These are phyloP conservation scores for Ogataea pignaliae DNA, from an alignment of 805 yeast genomes.

Conservation along the genomic window DNA sequence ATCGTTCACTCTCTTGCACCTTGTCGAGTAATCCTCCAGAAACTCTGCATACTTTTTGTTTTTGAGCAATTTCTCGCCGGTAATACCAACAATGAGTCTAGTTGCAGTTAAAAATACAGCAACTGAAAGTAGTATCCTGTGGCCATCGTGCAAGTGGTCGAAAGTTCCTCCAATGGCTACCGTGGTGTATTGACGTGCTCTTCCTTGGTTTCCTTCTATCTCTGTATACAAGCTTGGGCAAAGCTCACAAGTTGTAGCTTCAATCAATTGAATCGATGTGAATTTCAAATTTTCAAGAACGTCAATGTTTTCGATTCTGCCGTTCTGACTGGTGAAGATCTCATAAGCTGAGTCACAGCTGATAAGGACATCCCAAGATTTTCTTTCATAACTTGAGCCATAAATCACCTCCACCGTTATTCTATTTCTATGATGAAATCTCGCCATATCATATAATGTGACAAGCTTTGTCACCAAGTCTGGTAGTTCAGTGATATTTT, in stretches of 20 bases:
- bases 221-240: no score
- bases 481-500: slow-evolving; percentile 16
- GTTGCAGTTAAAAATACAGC: slow-evolving; percentile 56
- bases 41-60: slow-evolving; percentile 71
- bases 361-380: slow-evolving; percentile 3
- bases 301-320: not conserved
- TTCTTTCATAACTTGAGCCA: slow-evolving; percentile 6
- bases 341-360: not conserved
- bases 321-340: no score
- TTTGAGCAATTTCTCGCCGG: slow-evolving; percentile 65
- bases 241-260: no score
- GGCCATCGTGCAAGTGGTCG: slow-evolving; percentile 96
- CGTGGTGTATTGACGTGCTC: slow-evolving; percentile 6
- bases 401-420: slow-evolving; percentile 7
- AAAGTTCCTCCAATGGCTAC: slow-evolving; percentile 92
- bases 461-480: slow-evolving; percentile 2
- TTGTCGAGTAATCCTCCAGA: slow-evolving; percentile 51
- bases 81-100: slow-evolving; percentile 72
- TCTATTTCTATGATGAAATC: slow-evolving; percentile 7
- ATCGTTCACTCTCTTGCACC: slow-evolving; percentile 42
- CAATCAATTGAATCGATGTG: not conserved
- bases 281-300: not conserved
- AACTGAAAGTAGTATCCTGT: slow-evolving; percentile 74
- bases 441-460: slow-evolving; percentile 15
- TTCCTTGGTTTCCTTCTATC: not conserved